Evolutionary conservation across 441 rosid species (phyloP), one percentile per base, ranked within the genome.

Genomic region (Raphanus hybrid): DNA sequence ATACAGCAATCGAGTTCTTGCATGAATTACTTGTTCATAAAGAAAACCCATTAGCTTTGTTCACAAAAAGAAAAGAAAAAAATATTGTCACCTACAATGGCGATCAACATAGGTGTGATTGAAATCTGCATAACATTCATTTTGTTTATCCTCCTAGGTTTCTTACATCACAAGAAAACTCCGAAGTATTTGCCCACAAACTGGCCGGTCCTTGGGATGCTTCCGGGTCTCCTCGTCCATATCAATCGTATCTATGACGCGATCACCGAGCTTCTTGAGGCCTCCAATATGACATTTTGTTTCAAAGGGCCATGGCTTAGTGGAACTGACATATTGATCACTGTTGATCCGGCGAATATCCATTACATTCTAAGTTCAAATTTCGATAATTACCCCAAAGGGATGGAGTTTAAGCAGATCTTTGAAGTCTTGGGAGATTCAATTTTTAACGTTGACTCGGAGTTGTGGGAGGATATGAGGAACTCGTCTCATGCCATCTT

Each of bases 401-500:
- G 88, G 7, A 45, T 67, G 2, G 78, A 77, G 54, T 80, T 81
- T 58, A 76, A 41, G 76, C 63, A 79, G 9, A 80, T 81, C 4
- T 76, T 87, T 20, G 82, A 84, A 34, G 48, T 63, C 5, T 39
- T 82, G 8, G 88, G 87, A 23, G 79, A 84, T 27, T 79, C 78
- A 7, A 85, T 87, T 10, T 55, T 85, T 81, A 78, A 68, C 8
- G 60, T 71, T 5, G 86, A 84, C 29, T 71, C 54, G 2, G 81
- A 69, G 5, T 12, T 64, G 6, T 86, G 90, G 90, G 75, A 70
- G 62, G 63, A 32, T 50, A 76, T 75, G 64, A 79, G 85, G 57
- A 75, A 52, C n/a, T 70, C 77, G 54, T 15, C 71, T 39, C 84
- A 81, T n/a, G 54, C 82, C 6, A 62, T 84, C 15, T 61, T 79